phyloP scores from a whole-genome alignment of 139 green algal species.

The Deuterostichococcus epilithicus region DNA sequence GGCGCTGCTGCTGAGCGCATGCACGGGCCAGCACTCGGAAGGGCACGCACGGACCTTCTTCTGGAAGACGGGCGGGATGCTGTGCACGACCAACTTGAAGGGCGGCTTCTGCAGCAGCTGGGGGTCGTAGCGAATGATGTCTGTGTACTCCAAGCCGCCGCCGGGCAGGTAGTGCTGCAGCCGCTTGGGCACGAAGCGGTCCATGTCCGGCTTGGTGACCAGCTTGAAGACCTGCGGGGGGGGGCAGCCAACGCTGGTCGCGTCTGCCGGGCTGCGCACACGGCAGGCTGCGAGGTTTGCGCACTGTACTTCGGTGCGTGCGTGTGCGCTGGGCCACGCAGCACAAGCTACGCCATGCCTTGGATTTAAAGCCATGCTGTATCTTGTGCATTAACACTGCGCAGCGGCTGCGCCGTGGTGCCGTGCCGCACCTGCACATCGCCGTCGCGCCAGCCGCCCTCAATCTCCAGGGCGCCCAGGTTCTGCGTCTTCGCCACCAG shows the following conservation, averaged over 20 bases:
- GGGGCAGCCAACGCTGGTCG: too few relatives aligned
- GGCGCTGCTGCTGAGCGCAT: too few relatives aligned
- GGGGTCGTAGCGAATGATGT: slow-evolving; percentile 10
- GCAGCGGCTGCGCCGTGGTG: too few relatives aligned
- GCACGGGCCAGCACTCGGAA: too few relatives aligned
- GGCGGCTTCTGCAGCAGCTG: slow-evolving; percentile 11
- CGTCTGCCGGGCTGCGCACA: too few relatives aligned
- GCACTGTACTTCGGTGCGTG: too few relatives aligned
- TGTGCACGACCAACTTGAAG: slow-evolving; percentile 4
- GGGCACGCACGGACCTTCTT: slow-evolving; percentile 10
- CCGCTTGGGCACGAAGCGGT: slow-evolving; percentile 6
- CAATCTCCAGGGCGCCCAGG: slow-evolving; percentile 13
- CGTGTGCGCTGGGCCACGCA: too few relatives aligned
- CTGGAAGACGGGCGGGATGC: slow-evolving; percentile 15
- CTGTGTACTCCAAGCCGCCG: slow-evolving; percentile 6
- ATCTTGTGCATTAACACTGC: too few relatives aligned
- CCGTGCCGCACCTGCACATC: not conserved
- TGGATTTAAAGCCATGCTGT: too few relatives aligned
- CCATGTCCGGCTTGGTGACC: slow-evolving; percentile 1
- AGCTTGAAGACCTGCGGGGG: slow-evolving; percentile 1
- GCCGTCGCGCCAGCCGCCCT: not conserved
- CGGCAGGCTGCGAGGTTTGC: too few relatives aligned
- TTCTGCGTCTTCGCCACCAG: slow-evolving; percentile 4
- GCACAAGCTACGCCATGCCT: too few relatives aligned
- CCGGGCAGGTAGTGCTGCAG: slow-evolving; percentile 3